Percentiles rank a stretch among this genome's conserved stretches.
These are phyloP conservation scores for Aleurites moluccanus DNA, from an alignment of 441 rosid genomes.

Conservation along the genomic window DNA sequence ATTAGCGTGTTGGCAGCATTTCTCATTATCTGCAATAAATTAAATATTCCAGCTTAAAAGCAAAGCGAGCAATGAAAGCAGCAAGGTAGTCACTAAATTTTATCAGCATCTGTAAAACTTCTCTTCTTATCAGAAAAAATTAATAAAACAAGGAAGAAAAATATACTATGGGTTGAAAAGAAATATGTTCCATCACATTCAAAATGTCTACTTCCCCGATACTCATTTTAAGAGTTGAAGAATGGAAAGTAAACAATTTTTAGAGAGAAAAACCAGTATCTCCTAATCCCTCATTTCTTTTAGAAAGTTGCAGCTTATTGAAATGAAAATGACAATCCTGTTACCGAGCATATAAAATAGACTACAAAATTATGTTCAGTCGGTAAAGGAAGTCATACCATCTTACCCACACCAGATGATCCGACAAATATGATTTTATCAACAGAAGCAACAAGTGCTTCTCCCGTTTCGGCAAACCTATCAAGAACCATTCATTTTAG, in stretches of 20 bases:
- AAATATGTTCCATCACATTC: conserved; percentile 2
- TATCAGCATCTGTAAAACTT: not conserved
- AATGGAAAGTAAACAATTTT: not conserved
- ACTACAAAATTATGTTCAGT: conserved; percentile 2
- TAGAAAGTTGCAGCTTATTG: not conserved
- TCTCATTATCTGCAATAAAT: conserved; percentile 79
- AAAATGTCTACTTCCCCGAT: not conserved
- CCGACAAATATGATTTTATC: conserved; percentile 98
- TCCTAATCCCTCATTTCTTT: not conserved
- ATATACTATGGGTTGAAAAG: not conserved
- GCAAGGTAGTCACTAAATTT: not conserved
- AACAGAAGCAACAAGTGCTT: conserved; percentile 86
- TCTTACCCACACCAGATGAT: conserved; percentile 94
- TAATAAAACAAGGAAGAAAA: conserved; percentile 1
- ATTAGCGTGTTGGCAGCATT: conserved; percentile 75
- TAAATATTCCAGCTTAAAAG: conserved; percentile 14
- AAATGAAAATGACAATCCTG: not conserved
- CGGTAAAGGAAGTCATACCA: conserved; percentile 47
- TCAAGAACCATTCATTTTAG: conserved; percentile 25
- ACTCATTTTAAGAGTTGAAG: not conserved
- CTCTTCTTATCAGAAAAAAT: not conserved
- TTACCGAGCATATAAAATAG: not conserved
- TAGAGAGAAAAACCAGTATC: not conserved
- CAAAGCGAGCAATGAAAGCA: not conserved
- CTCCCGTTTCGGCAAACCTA: conserved; percentile 97